Evolutionary conservation across 192 early-diverging fungal species (phyloP), one percentile per base, ranked within the genome.

Genomic region (Coemansia reversa): DNA sequence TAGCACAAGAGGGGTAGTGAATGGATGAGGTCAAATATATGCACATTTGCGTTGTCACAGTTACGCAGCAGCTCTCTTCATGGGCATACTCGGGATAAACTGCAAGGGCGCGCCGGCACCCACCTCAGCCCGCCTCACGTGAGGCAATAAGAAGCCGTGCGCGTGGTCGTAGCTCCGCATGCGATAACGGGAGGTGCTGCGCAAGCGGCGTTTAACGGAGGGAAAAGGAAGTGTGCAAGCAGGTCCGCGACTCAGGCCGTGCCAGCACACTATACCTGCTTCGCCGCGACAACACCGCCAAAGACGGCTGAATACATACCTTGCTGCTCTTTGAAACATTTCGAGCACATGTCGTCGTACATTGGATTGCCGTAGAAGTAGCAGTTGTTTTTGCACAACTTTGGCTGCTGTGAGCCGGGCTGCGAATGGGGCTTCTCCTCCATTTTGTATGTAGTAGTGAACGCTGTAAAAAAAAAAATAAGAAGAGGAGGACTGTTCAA

Each of bases 301-400:
- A 45, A 9, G 39, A 45, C 39, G 39, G 39, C 12, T 45, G 20
- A 59, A 30, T 51, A 67, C 74, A 32, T 83, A 81, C 78, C 70
- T 42, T 70, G 61, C 24, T 76, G 56, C 63, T 89, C 85, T 72
- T 87, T 88, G 72, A 85, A 90, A 70, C 91, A 92, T 58, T 90
- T 89, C 14, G 89, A 90, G 70, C 91, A 92, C 78, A 90, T 80
- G 63, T 88, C 81, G 74, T 89, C 87, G 70, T 87, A 87, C 47
- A 88, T 79, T 30, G 84, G 82, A 62, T 86, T 88, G 22, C 86
- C 89, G 60, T 90, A 92, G 74, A 90, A 90, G 11, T 86, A 86
- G 64, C 90, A 92, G 56, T 85, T 86, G 63, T 84, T 86, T 63
- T 83, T 79, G 74, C 90, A 92, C 56, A 84, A 75, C 59, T 68